Percentiles rank a stretch among this genome's conserved stretches.
phyloP scores from a whole-genome alignment of 1,284 basidiomycete genomes.

The Taiwanofungus camphoratus region DNA sequence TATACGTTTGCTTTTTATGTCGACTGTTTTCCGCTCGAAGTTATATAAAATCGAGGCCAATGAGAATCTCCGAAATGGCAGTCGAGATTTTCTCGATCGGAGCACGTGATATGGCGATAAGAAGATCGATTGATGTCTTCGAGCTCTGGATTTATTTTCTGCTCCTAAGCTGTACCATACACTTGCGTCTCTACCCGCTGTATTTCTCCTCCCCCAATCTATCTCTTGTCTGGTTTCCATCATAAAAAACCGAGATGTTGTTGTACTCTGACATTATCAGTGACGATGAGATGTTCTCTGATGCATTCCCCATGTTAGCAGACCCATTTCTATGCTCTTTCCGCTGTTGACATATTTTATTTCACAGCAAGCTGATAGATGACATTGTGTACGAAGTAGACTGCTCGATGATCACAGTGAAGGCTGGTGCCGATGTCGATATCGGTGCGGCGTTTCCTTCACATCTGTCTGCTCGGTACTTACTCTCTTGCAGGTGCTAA shows the following conservation, averaged over 20 bases:
- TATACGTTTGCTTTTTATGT: no score
- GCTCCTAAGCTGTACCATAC: constrained; percentile 18
- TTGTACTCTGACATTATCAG: constrained; percentile 73
- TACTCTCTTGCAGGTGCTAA: constrained; percentile 61
- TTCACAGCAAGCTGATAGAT: constrained; percentile 74
- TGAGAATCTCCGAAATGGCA: constrained; percentile 22
- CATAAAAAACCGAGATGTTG: constrained; percentile 51
- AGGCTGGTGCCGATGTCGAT: constrained; percentile 79
- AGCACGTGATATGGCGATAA: constrained; percentile 26
- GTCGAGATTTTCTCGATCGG: constrained; percentile 14
- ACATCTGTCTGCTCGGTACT: constrained; percentile 5
- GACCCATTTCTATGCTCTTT: constrained; percentile 2
- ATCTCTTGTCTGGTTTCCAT: constrained; percentile 8
- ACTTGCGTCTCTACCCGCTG: constrained; percentile 23
- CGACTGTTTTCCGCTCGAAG: no score
- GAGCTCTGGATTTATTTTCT: constrained; percentile 19
- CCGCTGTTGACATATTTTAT: constrained; percentile 6
- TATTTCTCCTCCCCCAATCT: constrained; percentile 15
- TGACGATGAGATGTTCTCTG: constrained; percentile 93
- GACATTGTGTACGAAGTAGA: constrained; percentile 91
- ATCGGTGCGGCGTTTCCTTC: constrained; percentile 72
- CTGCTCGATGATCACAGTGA: constrained; percentile 71
- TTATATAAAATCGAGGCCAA: no score
- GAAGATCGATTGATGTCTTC: constrained; percentile 26
- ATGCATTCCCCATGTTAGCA: constrained; percentile 82